phyloP scores from a whole-genome alignment of 2,329 filamentous ascomycete species.

The Exophiala sideris region DNA sequence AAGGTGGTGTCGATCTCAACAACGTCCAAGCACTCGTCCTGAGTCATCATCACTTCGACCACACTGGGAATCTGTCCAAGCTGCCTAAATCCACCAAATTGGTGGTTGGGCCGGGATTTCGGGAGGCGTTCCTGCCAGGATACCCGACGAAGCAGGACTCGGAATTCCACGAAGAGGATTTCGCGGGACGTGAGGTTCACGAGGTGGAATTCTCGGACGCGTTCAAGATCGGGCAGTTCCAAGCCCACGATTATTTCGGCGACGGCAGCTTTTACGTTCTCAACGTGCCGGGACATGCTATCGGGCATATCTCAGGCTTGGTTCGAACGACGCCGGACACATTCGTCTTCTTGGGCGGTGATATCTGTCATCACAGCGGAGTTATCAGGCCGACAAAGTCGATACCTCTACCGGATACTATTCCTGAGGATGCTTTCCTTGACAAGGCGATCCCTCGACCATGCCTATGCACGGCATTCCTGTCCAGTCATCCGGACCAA shows the following conservation, averaged over 20 bases:
- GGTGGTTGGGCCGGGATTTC: slow-evolving; percentile 54
- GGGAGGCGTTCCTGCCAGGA: slow-evolving; percentile 44
- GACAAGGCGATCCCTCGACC: slow-evolving; percentile 6
- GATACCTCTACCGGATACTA: slow-evolving; percentile 28
- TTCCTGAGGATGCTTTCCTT: slow-evolving; percentile 6
- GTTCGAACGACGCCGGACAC: slow-evolving; percentile 38
- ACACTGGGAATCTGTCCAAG: slow-evolving; percentile 48
- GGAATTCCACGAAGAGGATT: slow-evolving; percentile 33
- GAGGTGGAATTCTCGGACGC: slow-evolving; percentile 20
- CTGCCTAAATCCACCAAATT: slow-evolving; percentile 38
- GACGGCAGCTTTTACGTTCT: slow-evolving; percentile 41
- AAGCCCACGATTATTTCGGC: slow-evolving; percentile 41
- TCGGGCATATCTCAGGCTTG: slow-evolving; percentile 50
- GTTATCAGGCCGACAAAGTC: slow-evolving; percentile 31
- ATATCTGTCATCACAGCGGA: slow-evolving; percentile 43
- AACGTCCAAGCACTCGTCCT: slow-evolving; percentile 38
- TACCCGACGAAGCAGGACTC: slow-evolving; percentile 41
- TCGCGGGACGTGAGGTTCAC: slow-evolving; percentile 28
- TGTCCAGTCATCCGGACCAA: slow-evolving; percentile 24
- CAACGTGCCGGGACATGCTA: slow-evolving; percentile 45
- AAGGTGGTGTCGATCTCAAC: slow-evolving; percentile 30
- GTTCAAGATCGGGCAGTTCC: slow-evolving; percentile 35
- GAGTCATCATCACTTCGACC: slow-evolving; percentile 38
- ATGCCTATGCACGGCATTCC: slow-evolving; percentile 29
- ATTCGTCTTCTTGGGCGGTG: slow-evolving; percentile 53